These are phyloP conservation scores for Colletotrichum sp. DNA, from an alignment of 2,329 filamentous ascomycete genomes.

Conservation along the genomic window DNA sequence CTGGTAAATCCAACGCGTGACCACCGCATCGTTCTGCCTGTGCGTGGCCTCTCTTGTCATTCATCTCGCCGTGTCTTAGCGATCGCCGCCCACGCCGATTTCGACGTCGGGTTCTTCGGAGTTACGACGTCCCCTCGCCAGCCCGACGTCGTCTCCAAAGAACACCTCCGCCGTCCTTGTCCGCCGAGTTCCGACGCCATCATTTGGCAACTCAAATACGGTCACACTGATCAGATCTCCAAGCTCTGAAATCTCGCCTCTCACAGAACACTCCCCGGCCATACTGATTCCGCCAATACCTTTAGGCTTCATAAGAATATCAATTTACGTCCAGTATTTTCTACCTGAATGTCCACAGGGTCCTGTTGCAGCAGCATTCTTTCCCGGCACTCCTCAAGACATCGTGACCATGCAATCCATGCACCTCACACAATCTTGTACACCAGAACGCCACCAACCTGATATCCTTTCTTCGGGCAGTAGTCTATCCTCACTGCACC, in stretches of 20 bases:
- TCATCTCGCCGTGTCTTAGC: not conserved
- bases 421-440: not conserved
- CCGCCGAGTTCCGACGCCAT: not conserved
- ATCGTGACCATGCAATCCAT: not conserved
- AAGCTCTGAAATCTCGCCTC: not conserved
- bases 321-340: not conserved
- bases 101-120: constrained; percentile 7
- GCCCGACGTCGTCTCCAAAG: not conserved
- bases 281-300: not conserved
- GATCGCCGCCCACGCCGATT: not conserved
- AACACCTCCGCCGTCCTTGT: not conserved
- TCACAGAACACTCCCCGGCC: not conserved
- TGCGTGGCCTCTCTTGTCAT: not conserved
- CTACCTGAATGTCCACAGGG: not conserved
- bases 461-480: not conserved
- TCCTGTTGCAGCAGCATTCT: not conserved
- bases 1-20: not conserved
- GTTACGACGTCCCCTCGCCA: constrained; percentile 9
- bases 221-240: not conserved
- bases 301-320: not conserved
- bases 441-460: not conserved
- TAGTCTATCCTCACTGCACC: not conserved
- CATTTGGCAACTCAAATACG: not conserved
- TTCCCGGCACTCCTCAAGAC: not conserved
- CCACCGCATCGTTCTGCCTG: not conserved